phyloP scores from a whole-genome alignment of 192 early-diverging fungal species.

The Coemansia sp. region DNA sequence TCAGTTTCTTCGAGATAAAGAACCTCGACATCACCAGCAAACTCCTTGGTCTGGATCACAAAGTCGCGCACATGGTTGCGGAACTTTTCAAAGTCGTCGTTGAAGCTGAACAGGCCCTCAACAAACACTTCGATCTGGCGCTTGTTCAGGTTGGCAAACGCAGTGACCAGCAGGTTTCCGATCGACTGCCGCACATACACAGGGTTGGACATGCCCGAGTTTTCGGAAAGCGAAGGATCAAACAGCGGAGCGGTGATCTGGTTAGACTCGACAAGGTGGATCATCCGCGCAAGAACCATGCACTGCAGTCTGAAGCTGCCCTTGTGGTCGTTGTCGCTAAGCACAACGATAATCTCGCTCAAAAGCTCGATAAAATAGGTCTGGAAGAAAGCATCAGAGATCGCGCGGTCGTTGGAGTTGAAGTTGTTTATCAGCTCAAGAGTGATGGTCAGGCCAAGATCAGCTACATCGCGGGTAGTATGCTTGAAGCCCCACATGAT shows the following conservation, averaged over 20 bases:
- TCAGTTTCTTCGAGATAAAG: slow-evolving; percentile 91
- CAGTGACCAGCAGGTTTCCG: slow-evolving; percentile 74
- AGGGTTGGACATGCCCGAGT: slow-evolving; percentile 77
- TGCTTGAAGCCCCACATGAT: slow-evolving; percentile 99
- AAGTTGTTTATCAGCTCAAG: slow-evolving; percentile 90
- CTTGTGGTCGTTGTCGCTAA: slow-evolving; percentile 97
- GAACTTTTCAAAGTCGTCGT: slow-evolving; percentile 82
- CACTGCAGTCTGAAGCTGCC: slow-evolving; percentile 93
- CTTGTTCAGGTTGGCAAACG: slow-evolving; percentile 90
- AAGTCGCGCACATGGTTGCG: slow-evolving; percentile 95
- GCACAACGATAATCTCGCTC: slow-evolving; percentile 95
- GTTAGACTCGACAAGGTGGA: slow-evolving; percentile 80
- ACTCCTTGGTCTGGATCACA: slow-evolving; percentile 91
- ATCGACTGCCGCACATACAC: slow-evolving; percentile 84
- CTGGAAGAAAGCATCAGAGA: slow-evolving; percentile 88
- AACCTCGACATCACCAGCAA: slow-evolving; percentile 82
- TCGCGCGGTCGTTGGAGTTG: slow-evolving; percentile 64
- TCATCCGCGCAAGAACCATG: slow-evolving; percentile 86
- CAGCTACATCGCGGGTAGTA: slow-evolving; percentile 96
- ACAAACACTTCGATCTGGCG: slow-evolving; percentile 86
- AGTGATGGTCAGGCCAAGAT: slow-evolving; percentile 84
- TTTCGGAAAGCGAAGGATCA: slow-evolving; percentile 67
- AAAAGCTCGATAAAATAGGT: slow-evolving; percentile 87
- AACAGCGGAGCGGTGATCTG: slow-evolving; percentile 87
- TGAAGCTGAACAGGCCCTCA: slow-evolving; percentile 79